Conservation (phyloP, 2,329 filamentous ascomycete genomes). For the Emericellopsis atlantica region DNA sequence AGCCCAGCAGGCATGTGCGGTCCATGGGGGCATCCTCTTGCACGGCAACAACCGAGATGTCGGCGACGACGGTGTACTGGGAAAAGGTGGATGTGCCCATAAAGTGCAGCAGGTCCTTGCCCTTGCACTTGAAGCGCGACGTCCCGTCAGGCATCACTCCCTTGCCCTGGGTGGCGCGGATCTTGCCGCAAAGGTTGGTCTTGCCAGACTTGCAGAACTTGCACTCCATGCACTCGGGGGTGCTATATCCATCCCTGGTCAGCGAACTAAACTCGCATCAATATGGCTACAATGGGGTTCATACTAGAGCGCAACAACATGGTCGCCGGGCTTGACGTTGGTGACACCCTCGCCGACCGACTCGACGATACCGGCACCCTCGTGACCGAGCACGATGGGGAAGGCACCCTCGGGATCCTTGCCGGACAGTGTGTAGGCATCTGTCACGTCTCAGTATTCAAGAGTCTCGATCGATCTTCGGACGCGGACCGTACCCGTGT, state of each 20-base stretch:
- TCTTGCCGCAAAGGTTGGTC: slow-evolving; percentile 98
- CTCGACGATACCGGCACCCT: slow-evolving; percentile 85
- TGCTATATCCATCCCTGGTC: slow-evolving; percentile 41
- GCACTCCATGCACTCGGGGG: slow-evolving; percentile 92
- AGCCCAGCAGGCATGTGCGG: slow-evolving; percentile 88
- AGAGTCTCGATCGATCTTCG: background rate
- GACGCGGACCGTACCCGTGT: slow-evolving; percentile 56
- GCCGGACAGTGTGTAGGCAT: slow-evolving; percentile 89
- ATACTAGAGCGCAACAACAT: slow-evolving; percentile 81
- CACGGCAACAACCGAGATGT: slow-evolving; percentile 94
- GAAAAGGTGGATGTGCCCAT: slow-evolving; percentile 99
- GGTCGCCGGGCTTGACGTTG: slow-evolving; percentile 84
- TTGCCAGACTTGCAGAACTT: slow-evolving; percentile 99
- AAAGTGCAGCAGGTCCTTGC: slow-evolving; percentile 92
- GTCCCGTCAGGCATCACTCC: slow-evolving; percentile 97
- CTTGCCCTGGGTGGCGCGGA: slow-evolving; percentile 88
- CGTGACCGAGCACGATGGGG: slow-evolving; percentile 79
- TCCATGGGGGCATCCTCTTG: slow-evolving; percentile 88
- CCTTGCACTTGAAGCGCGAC: slow-evolving; percentile 85
- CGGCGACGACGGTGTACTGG: slow-evolving; percentile 96
- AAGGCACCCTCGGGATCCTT: slow-evolving; percentile 96
- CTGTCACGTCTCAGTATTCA: slow-evolving; percentile 24
- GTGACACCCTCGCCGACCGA: slow-evolving; percentile 92
- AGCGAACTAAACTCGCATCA: background rate
- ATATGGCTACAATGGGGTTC: slow-evolving; percentile 12